Evolutionary conservation across 441 rosid genomes (phyloP), one percentile per base, ranked within the genome.

Genomic region (Aquilaria agallochum): DNA sequence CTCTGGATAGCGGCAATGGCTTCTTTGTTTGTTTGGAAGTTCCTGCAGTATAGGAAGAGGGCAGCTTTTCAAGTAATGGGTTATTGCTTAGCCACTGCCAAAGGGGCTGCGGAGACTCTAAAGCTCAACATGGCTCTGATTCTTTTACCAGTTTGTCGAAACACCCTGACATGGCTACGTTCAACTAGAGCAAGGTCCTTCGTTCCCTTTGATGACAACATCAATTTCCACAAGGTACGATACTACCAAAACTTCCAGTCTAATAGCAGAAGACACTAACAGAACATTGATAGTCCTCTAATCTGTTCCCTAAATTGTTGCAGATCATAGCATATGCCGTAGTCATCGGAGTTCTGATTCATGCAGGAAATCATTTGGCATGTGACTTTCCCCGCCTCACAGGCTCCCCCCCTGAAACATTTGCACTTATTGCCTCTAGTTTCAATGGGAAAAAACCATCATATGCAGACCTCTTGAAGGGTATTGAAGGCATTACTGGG

Each of bases 21-120:
- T 20, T 59, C 75, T 12, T 85, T 95, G 11, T 95, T 95, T 51
- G 68, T 74, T 12, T 95, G 99, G 99, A 95, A 90, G 80, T 95
- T 92, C 78, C 27, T 64, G 65, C 92, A 92, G 56, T 95, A 95
- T 64, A 75, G 60, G 79, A 71, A 83, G 67, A 90, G 46, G 75
- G 83, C 86, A 2, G 96, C 89, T 44, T 95, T 89, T 60, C 87
- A 78, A 0, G 91, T 87, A 27, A 86, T 86, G 98, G 96, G 99
- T 13, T 80, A 92, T 60, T 95, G 99, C 68, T 57, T 95, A 65
- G 63, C 85, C 12, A 72, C 83, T 4, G 97, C 99, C 61, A 95
- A 95, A 80, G 99, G 98, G 20, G 92, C 98, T 27, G 99, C 96
- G 2, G 99, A 95, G 83, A 95, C 96, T 49, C 89, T 95, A 54